Evolutionary conservation across 2,329 filamentous ascomycete genomes (phyloP).

Genomic region (Cladosporium sp.): DNA sequence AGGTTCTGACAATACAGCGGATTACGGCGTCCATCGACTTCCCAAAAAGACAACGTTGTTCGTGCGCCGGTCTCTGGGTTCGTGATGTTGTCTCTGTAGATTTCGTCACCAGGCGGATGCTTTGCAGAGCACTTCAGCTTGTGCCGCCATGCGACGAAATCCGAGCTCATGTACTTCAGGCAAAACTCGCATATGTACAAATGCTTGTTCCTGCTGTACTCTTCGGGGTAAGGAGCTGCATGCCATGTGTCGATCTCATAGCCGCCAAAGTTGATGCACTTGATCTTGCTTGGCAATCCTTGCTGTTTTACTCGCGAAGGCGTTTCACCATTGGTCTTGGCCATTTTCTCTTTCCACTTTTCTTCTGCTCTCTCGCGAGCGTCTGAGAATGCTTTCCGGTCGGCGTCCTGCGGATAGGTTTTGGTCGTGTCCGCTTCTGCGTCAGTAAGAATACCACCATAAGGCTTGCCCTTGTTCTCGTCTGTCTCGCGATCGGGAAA

Average conservation of each 20-base stretch:
- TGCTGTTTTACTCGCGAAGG: constrained; percentile 58
- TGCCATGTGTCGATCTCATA: constrained; percentile 99
- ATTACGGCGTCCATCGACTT: constrained; percentile 94
- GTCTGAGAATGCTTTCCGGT: constrained; percentile 82
- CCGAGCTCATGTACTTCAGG: constrained; percentile 98
- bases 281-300: constrained; percentile 92
- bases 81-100: constrained; percentile 84
- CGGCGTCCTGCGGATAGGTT: constrained; percentile 74
- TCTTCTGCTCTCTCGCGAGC: constrained; percentile 89
- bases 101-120: constrained; percentile 94
- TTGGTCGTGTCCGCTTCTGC: constrained; percentile 85
- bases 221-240: constrained; percentile 93
- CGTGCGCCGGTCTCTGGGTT: constrained; percentile 32
- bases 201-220: constrained; percentile 93
- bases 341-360: constrained; percentile 71
- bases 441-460: constrained; percentile 88
- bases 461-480: constrained; percentile 86
- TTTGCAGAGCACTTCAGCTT: constrained; percentile 93
- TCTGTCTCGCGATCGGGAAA: constrained; percentile 87
- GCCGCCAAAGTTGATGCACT: constrained; percentile 96
- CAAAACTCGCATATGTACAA: constrained; percentile 99
- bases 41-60: constrained; percentile 70
- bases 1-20: constrained; percentile 98
- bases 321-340: constrained; percentile 62
- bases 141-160: constrained; percentile 96